Conservation (phyloP, 2,329 filamentous ascomycete species). For the Cercospora zeae-maydis region DNA sequence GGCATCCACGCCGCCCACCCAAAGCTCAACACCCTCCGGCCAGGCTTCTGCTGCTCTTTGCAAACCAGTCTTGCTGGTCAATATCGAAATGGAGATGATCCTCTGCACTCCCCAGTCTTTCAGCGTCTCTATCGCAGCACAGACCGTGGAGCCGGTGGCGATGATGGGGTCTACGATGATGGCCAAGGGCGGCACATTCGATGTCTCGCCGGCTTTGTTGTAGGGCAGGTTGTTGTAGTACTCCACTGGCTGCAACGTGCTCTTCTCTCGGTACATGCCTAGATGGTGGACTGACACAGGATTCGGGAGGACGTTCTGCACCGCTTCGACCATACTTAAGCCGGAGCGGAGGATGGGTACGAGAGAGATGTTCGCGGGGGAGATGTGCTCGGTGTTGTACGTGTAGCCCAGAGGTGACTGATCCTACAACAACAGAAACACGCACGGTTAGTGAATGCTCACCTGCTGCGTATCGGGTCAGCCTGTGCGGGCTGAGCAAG, state of each 20-base stretch:
- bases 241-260: conserved; percentile 82
- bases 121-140: conserved; percentile 83
- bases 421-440: conserved; percentile 51
- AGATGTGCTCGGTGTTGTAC: conserved; percentile 64
- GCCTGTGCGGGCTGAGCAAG: conserved; percentile 23
- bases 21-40: conserved; percentile 73
- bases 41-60: conserved; percentile 69
- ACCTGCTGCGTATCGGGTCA: conserved; percentile 25
- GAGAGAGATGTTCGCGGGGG: conserved; percentile 68
- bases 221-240: conserved; percentile 97
- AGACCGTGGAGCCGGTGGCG: conserved; percentile 85
- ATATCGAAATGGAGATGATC: conserved; percentile 70
- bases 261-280: conserved; percentile 87
- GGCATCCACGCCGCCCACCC: conserved; percentile 75
- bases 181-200: conserved; percentile 58
- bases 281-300: conserved; percentile 87
- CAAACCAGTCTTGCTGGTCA: conserved; percentile 71
- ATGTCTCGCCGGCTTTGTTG: conserved; percentile 50
- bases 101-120: conserved; percentile 86
- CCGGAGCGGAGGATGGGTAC: conserved; percentile 92
- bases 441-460: conserved; percentile 10
- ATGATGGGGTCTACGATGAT: conserved; percentile 90
- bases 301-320: conserved; percentile 75
- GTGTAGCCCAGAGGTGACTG: conserved; percentile 73
- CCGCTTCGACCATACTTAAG: conserved; percentile 82